Conservation (phyloP, 176 grass and related monocot species). For the Juncus inflexus region DNA sequence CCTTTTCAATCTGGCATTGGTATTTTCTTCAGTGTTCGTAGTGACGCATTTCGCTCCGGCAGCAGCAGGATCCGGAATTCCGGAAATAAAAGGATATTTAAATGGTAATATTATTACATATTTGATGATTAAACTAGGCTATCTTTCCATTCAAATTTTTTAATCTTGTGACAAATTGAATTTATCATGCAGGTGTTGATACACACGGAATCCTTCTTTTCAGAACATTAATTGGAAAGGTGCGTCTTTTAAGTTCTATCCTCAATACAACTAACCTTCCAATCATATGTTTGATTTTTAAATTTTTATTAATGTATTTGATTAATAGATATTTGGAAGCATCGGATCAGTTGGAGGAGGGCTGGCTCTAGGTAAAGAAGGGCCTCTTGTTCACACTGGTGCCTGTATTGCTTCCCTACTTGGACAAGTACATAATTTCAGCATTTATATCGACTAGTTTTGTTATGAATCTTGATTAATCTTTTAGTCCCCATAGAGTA, state of each 20-base stretch:
- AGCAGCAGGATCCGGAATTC: slow-evolving; percentile 97
- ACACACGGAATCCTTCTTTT: slow-evolving; percentile 97
- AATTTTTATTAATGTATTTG: slow-evolving; percentile 35
- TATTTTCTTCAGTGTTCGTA: slow-evolving; percentile 90
- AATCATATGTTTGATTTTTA: not conserved
- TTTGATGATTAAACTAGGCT: not conserved
- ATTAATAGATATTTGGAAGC: slow-evolving; percentile 90
- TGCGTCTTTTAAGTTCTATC: slow-evolving; percentile 13
- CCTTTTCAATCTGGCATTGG: slow-evolving; percentile 76
- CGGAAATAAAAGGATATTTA: slow-evolving; percentile 99
- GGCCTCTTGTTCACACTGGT: slow-evolving; percentile 97
- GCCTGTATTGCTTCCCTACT: slow-evolving; percentile 99
- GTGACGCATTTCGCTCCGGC: slow-evolving; percentile 90
- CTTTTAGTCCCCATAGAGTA: too few relatives aligned
- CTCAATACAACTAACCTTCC: not conserved
- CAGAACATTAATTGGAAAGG: slow-evolving; percentile 94
- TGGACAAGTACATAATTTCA: slow-evolving; percentile 59
- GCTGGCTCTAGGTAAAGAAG: slow-evolving; percentile 97
- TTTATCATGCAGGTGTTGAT: slow-evolving; percentile 72
- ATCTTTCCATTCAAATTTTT: not conserved
- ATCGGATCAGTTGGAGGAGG: slow-evolving; percentile 99
- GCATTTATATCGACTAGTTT: slow-evolving; percentile 10
- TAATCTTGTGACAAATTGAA: slow-evolving; percentile 20
- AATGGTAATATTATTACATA: slow-evolving; percentile 64
- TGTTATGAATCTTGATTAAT: too few relatives aligned